Base-by-base conservation (phyloP, 805 yeast species). In the Wickerhamiella kurtzmanii region DNA sequence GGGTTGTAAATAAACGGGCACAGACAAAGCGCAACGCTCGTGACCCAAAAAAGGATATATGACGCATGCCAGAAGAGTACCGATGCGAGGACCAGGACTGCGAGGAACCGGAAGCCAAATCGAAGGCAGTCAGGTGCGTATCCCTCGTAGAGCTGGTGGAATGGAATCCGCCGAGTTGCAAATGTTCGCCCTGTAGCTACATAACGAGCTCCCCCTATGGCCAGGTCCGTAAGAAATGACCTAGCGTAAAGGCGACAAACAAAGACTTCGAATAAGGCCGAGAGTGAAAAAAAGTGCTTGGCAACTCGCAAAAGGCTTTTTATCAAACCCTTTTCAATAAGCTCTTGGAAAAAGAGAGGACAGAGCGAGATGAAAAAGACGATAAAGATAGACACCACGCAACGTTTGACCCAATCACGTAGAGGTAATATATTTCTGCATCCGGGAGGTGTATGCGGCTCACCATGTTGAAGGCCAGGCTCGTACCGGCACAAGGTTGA, bases 1-100 rank as follows among this genome's bases (percentile, higher is more conserved):
- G 96, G 96, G 66, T 87, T 87, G 76, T 83, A 87, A 44, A 87
- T 62, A 60, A 84, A 82, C 57, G 96, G 96, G 44, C 95, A 78
- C 56, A 85, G 74, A 69, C 85, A 74, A 60, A 88, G 71, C 1
- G 96, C 79, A 22, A 86, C 73, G 53, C 84, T 71, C 13, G 94
- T 81, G 48, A 87, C 80, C 96, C 96, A 87, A 74, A 87, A 87
- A 95, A 95, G 87, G 48, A 87, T 67, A 54, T 86, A 72, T 41
- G 95, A 81, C 21, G 92, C 79, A 69, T 82, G 73, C 87, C 88
- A 82, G 72, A 79, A 74, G 0, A 77, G 65, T 13, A 76, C 56
- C 2, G 84, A 73, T 37, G 77, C 69, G 55, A 75, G 79, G 3
- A 79, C 54, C 39, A 82, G 68, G 52, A 79, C 59, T 47, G 74